Conservation (phyloP, 2,329 filamentous ascomycete genomes). For the Bipolaris gigantea region DNA sequence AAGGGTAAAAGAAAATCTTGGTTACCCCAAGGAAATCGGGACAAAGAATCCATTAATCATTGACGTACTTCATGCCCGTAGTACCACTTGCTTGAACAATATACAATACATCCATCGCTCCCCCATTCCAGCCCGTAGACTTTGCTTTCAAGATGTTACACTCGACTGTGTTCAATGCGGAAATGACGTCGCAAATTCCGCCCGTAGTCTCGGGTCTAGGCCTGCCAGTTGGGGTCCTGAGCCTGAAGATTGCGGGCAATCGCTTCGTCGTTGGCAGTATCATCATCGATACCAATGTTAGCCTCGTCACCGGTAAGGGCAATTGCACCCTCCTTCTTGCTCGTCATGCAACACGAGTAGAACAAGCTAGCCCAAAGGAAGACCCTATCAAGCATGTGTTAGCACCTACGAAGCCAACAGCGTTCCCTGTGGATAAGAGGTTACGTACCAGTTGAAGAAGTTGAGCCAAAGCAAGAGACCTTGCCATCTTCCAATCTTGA, state of each 20-base stretch:
- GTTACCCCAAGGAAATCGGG: neutral
- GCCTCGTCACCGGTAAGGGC: conserved; percentile 28
- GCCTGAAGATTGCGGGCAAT: conserved; percentile 24
- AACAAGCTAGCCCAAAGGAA: conserved; percentile 31
- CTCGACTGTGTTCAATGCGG: neutral
- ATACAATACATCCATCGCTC: no score
- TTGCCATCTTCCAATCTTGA: conserved; percentile 26
- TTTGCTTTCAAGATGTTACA: neutral
- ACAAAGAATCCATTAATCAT: no score
- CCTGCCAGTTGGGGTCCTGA: conserved; percentile 24
- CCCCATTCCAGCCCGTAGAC: no score
- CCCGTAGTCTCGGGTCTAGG: neutral
- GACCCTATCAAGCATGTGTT: conserved; percentile 15
- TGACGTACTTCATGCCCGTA: no score
- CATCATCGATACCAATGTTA: conserved; percentile 14
- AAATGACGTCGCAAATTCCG: neutral
- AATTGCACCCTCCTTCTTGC: conserved; percentile 23
- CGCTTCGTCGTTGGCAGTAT: conserved; percentile 22
- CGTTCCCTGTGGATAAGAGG: no score
- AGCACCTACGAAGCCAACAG: neutral
- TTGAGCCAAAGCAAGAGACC: conserved; percentile 25
- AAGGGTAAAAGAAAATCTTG: neutral
- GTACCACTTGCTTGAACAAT: no score
- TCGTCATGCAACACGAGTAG: conserved; percentile 34
- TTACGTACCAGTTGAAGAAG: conserved; percentile 31